Evolutionary conservation across 1,284 basidiomycete genomes (phyloP).

Genomic region (Volvariella volvacea): DNA sequence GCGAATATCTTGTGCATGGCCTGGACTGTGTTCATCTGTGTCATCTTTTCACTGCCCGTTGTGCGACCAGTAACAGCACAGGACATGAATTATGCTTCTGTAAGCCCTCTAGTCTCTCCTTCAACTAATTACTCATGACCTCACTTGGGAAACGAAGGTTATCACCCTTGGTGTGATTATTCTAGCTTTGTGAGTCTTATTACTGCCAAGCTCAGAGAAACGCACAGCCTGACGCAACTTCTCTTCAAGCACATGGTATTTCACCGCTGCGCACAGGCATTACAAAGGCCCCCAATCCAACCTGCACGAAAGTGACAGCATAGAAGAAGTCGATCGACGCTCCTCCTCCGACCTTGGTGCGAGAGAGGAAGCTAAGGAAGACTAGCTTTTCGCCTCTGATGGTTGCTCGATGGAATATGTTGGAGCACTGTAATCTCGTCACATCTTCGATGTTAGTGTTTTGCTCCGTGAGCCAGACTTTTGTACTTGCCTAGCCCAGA

Average conservation of each 20-base stretch:
- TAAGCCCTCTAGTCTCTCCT: constrained; percentile 16
- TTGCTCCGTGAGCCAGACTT: too few relatives aligned
- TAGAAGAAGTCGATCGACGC: too few relatives aligned
- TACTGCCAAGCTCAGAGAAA: not conserved
- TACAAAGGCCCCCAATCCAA: constrained; percentile 43
- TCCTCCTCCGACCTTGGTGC: too few relatives aligned
- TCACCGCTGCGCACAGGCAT: constrained; percentile 36
- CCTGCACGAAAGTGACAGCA: constrained; percentile 15
- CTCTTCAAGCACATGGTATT: constrained; percentile 31
- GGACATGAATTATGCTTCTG: constrained; percentile 78
- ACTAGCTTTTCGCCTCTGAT: too few relatives aligned
- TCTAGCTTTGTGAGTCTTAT: constrained; percentile 30
- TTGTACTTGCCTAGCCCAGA: too few relatives aligned
- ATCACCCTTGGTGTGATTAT: constrained; percentile 41
- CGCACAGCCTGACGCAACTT: constrained; percentile 4
- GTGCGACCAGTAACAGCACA: constrained; percentile 57
- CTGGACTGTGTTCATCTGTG: constrained; percentile 65
- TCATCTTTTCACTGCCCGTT: constrained; percentile 72
- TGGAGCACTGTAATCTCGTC: too few relatives aligned
- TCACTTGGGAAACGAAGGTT: constrained; percentile 20
- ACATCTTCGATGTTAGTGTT: too few relatives aligned
- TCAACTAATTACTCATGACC: constrained; percentile 5
- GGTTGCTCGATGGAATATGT: too few relatives aligned
- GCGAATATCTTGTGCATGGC: constrained; percentile 62
- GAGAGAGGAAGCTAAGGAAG: too few relatives aligned